phyloP scores from a whole-genome alignment of 805 yeast genomes.

The Wickerhamiella dianesei region DNA sequence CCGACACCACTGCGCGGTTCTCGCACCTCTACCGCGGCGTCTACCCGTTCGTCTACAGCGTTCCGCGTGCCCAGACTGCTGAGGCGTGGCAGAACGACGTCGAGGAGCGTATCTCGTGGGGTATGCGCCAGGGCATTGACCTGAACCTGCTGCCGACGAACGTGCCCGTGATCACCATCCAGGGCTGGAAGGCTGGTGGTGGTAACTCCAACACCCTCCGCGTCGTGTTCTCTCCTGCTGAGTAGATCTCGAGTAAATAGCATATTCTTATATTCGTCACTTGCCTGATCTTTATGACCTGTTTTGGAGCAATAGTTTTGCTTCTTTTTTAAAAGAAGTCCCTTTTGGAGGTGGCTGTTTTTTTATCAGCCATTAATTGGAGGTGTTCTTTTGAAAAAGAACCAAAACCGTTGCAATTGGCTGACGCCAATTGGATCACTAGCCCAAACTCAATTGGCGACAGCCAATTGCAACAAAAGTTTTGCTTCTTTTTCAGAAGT shows the following conservation, averaged over 20 bases:
- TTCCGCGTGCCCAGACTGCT: constrained; percentile 35
- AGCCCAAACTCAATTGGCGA: too few species aligned
- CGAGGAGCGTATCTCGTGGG: constrained; percentile 86
- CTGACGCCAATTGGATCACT: too few species aligned
- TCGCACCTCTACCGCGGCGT: constrained; percentile 97
- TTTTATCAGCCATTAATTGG: too few species aligned
- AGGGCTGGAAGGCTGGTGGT: constrained; percentile 97
- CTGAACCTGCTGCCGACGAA: constrained; percentile 78
- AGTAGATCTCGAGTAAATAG: background rate
- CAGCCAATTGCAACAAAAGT: too few species aligned
- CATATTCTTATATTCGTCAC: background rate
- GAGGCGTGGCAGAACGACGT: constrained; percentile 94
- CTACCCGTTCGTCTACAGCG: constrained; percentile 80
- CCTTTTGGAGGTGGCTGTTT: background rate
- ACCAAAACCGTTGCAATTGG: too few species aligned
- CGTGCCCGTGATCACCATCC: constrained; percentile 84
- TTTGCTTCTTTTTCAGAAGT: too few species aligned
- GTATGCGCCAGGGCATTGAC: constrained; percentile 75
- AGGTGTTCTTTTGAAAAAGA: too few species aligned
- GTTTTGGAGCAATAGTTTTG: background rate
- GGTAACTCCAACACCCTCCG: constrained; percentile 99
- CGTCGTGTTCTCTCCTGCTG: constrained; percentile 30
- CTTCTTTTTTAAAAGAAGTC: too few species aligned
- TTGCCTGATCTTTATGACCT: background rate
- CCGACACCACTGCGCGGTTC: constrained; percentile 83